Conservation (phyloP, 805 yeast genomes). For the Saccharomycopsis olivae region DNA sequence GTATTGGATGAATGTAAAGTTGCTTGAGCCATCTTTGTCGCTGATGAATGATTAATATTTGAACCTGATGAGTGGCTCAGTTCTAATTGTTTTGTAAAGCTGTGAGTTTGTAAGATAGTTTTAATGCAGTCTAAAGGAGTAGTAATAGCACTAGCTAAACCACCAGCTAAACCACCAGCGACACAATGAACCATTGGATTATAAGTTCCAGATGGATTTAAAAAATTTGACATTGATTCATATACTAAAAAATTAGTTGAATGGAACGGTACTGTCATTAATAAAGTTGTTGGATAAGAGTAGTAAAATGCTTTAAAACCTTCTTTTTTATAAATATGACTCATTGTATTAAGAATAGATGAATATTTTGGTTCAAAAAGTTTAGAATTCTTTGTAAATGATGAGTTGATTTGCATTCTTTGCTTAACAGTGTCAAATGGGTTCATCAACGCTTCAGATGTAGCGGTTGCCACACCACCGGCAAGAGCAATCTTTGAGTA, state of each 20-base stretch:
- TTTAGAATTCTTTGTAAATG: slow-evolving; percentile 21
- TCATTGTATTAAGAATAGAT: slow-evolving; percentile 29
- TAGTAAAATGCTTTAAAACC: slow-evolving; percentile 75
- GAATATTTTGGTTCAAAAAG: slow-evolving; percentile 19
- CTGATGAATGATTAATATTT: not conserved
- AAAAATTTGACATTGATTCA: slow-evolving; percentile 62
- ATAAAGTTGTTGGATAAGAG: slow-evolving; percentile 87
- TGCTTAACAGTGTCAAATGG: slow-evolving; percentile 95
- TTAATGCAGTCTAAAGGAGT: slow-evolving; percentile 92
- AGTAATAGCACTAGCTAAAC: slow-evolving; percentile 86
- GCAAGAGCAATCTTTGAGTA: slow-evolving; percentile 49
- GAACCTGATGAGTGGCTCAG: not conserved
- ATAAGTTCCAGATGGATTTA: slow-evolving; percentile 69
- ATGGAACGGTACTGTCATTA: slow-evolving; percentile 89
- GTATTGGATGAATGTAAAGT: not conserved
- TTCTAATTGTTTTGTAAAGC: slow-evolving; percentile 21
- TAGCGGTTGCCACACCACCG: slow-evolving; percentile 86
- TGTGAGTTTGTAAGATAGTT: slow-evolving; percentile 81
- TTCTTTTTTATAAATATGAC: slow-evolving; percentile 44
- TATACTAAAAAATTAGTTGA: slow-evolving; percentile 89
- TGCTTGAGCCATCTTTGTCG: not conserved
- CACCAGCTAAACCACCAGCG: slow-evolving; percentile 91
- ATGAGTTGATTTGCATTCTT: slow-evolving; percentile 64
- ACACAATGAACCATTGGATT: slow-evolving; percentile 90
- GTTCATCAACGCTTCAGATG: slow-evolving; percentile 91